phyloP scores from a whole-genome alignment of 78 protist species.

The Dictyostelium firmibasis region DNA sequence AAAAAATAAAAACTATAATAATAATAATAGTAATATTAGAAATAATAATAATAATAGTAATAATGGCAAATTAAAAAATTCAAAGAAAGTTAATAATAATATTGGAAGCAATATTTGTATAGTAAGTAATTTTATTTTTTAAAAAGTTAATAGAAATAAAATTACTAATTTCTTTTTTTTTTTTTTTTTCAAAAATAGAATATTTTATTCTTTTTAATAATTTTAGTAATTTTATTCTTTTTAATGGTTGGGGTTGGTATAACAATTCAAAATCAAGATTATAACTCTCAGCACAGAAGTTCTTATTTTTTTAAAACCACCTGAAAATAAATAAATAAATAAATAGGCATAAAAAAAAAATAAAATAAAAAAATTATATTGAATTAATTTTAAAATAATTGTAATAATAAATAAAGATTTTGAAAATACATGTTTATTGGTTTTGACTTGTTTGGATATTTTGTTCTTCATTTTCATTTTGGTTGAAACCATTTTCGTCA shows the following conservation, averaged over 20 bases:
- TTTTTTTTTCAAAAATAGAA: not conserved
- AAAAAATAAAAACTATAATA: not conserved
- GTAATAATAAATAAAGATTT: not conserved
- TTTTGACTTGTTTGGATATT: not conserved
- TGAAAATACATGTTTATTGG: not conserved
- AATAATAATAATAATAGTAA: not conserved
- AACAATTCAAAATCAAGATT: not conserved
- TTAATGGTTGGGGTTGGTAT: conserved; percentile 6
- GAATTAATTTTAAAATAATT: not conserved
- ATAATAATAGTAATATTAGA: not conserved
- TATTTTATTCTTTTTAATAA: not conserved
- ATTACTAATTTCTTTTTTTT: not conserved
- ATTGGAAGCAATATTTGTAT: not conserved
- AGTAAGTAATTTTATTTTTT: not conserved
- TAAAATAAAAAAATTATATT: not conserved
- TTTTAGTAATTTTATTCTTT: not conserved
- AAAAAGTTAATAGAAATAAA: not conserved
- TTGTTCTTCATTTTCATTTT: not conserved
- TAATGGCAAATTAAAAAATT: not conserved
- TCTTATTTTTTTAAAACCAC: not conserved
- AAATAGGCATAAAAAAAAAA: not conserved
- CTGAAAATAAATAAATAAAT: not conserved
- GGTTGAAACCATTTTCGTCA: not conserved
- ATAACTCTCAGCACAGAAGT: not conserved
- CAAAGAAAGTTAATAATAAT: not conserved